phyloP scores from a whole-genome alignment of 805 yeast genomes.

The Candida insectalens region DNA sequence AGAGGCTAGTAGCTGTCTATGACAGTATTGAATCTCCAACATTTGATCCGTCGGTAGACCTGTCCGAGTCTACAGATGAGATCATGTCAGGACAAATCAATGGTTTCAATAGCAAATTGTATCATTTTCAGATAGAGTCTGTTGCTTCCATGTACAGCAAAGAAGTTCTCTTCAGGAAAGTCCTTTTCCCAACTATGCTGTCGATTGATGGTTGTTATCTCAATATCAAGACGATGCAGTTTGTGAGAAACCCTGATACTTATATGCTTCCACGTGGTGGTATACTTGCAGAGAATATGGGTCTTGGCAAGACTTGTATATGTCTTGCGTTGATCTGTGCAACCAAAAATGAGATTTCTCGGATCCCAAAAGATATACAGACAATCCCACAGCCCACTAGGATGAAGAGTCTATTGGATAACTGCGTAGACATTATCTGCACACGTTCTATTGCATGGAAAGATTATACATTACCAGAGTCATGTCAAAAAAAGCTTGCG shows the following conservation, averaged over 20 bases:
- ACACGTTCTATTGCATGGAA: slow-evolving; percentile 52
- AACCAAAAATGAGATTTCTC: slow-evolving; percentile 42
- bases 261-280: slow-evolving; percentile 50
- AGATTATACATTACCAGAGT: slow-evolving; percentile 33
- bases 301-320: slow-evolving; percentile 54
- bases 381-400: not conserved
- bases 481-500: slow-evolving; percentile 28
- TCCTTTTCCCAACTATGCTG: slow-evolving; percentile 16
- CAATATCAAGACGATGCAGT: slow-evolving; percentile 24
- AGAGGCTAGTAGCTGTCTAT: slow-evolving; percentile 25
- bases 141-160: slow-evolving; percentile 48
- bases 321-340: slow-evolving; percentile 47
- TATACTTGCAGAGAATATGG: slow-evolving; percentile 60
- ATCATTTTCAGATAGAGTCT: slow-evolving; percentile 52
- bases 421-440: slow-evolving; percentile 34
- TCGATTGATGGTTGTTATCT: not conserved
- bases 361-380: slow-evolving; percentile 24
- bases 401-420: slow-evolving; percentile 23
- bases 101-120: slow-evolving; percentile 40
- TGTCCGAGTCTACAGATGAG: no score
- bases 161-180: slow-evolving; percentile 29
- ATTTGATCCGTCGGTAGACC: slow-evolving; percentile 10
- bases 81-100: no score
- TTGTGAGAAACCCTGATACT: slow-evolving; percentile 29
- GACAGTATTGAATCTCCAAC: slow-evolving; percentile 24